Conservation (phyloP, 176 grass and related monocot genomes). For the Juncus inflexus region DNA sequence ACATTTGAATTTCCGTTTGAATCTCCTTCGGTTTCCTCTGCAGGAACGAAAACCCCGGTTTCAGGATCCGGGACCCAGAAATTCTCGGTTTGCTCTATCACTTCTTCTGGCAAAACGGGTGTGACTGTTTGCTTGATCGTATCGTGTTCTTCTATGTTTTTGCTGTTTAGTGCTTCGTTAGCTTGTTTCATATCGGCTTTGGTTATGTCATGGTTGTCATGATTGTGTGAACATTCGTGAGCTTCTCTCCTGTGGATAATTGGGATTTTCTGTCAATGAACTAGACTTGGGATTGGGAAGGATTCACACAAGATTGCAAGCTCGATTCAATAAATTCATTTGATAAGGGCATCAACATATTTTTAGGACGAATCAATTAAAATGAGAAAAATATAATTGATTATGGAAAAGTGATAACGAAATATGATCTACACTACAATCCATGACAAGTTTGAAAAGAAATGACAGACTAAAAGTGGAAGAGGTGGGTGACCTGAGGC, state of each 20-base stretch:
- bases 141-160: slow-evolving; percentile 18
- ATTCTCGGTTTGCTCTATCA: slow-evolving; percentile 13
- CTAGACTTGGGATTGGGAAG: no score
- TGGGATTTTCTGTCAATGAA: background rate
- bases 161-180: slow-evolving; percentile 17
- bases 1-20: background rate
- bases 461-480: background rate
- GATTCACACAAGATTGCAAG: no score
- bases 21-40: slow-evolving; percentile 23
- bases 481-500: background rate
- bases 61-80: slow-evolving; percentile 26
- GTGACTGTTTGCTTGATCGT: background rate
- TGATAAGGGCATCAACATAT: no score
- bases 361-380: no score
- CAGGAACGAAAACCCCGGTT: slow-evolving; percentile 12
- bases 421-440: background rate
- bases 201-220: background rate
- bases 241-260: slow-evolving; percentile 10
- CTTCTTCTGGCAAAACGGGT: slow-evolving; percentile 5
- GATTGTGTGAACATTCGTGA: background rate
- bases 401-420: background rate
- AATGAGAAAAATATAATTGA: background rate
- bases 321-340: no score
- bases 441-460: background rate
- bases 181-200: background rate